Evolutionary conservation across 2,329 filamentous ascomycete genomes (phyloP), one percentile per base, ranked within the genome.

Genomic region (Ophidiomyces ophidiicola): DNA sequence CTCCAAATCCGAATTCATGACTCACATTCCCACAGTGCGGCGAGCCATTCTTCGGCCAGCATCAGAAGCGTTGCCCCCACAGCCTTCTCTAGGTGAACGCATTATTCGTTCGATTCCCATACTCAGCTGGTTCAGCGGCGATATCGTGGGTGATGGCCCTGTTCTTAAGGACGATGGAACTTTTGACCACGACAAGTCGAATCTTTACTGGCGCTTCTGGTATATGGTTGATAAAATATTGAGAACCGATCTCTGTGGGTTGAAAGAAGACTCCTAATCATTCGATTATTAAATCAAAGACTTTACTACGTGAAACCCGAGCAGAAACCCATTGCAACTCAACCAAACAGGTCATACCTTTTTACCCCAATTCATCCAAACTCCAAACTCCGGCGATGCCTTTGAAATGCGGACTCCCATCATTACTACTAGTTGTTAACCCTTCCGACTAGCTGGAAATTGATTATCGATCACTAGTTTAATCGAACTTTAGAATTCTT

Each of bases 181-280:
- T 6, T 66, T 94, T 50, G 87, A 94, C 58, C 82, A 78, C 67
- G 73, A 74, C 29, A 67, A 63, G 32, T 74, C 74, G 5, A 72
- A 70, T 46, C 50, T 69, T 39, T 79, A 78, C 48, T 79, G 75
- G 75, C 59, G 65, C 17, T 61, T 75, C 42, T 78, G 72, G 66
- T 70, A 69, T 44, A 67, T 62, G 56, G 50, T 78, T 11, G 75
- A 80, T 50, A 55, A 51, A 14, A 54, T 68, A 32, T 52, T 76
- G n/a, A 71, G 72, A 1, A 75, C 71, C 1, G 74, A 78, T 49
- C 67, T 78, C 43, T 78, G 74, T 55, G 74, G 73, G 4, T 53
- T 78, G 44, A 71, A 64, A 48, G 69, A 68, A 32, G 69, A 71
- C 33, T 58, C 59, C 32, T 66, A 50, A 58, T 26, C n/a, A 26